Base-by-base conservation (phyloP, 2,329 filamentous ascomycete genomes). In the Geosmithia putterillii region DNA sequence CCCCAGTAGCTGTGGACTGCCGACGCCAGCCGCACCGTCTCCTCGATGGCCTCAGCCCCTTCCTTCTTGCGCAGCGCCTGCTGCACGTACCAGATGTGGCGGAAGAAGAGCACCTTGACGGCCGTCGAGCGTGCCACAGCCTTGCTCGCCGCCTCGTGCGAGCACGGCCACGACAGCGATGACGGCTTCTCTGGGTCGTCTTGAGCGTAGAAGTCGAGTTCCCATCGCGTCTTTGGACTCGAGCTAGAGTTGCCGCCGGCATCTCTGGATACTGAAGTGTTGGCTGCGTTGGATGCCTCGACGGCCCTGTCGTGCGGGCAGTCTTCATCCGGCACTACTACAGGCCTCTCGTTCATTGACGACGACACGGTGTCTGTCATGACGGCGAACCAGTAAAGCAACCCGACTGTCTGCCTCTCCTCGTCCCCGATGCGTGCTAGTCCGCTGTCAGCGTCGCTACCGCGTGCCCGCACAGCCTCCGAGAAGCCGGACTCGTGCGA, bases 311-410 rank as follows among this genome's bases (percentile, higher is more conserved):
- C 59, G 45, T 59, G 61, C 40, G 62, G 58, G 42, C 62, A 64
- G 46, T 65, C 62, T 36, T 67, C 61, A 25, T 66, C 64, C 0
- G 57, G 55, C 6, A 67, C 55, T 1, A 62, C 59, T 3, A 64
- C 54, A 2, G 62, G 52, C 37, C 59, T 17, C 46, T 57, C 38
- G 54, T 70, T 64, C 62, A 78, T 73, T 1, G 71, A 71, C 0
- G 74, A 66, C 0, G 70, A 74, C 8, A 76, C 55, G 0, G 73
- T 77, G 50, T 78, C 74, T 40, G 75, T 72, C 73, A 78, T 78
- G 39, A 76, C 60, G 0, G 69, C 70, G 15, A 79, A 58, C 74
- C 74, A 79, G 50, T 72, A 77, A 2, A 78, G 51, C 10, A 78
- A 56, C 12, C 70, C 64, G 21, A 78, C 60, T 0, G 74, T 76